Percentiles rank a stretch among this genome's conserved stretches.
phyloP scores from a whole-genome alignment of 495 filamentous ascomycete genomes.

The Hyaloscypha finlandica region DNA sequence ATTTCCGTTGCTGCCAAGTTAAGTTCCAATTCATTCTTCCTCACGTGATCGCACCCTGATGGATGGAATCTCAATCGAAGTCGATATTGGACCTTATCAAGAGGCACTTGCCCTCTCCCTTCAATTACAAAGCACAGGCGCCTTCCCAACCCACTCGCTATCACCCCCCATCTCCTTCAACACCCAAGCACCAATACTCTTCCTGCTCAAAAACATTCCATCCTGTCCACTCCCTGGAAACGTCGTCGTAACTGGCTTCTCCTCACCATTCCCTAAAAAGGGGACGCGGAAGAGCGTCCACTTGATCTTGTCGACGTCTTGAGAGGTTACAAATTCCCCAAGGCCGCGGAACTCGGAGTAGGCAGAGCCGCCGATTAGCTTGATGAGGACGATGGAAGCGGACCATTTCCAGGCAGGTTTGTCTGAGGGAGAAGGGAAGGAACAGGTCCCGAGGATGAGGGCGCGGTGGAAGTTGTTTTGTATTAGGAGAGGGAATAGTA shows the following conservation, averaged over 20 bases:
- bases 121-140: slow-evolving; percentile 9
- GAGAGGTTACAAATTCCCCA: neutral
- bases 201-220: slow-evolving; percentile 5
- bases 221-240: neutral
- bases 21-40: too few species aligned
- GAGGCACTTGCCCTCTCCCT: neutral
- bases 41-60: too few species aligned
- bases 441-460: neutral
- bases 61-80: too few species aligned
- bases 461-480: neutral
- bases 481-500: slow-evolving; percentile 5
- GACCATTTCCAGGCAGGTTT: neutral
- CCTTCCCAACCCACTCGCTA: slow-evolving; percentile 13
- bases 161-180: neutral
- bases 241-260: neutral
- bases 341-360: neutral
- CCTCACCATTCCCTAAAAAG: neutral
- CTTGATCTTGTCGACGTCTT: neutral
- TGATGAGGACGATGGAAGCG: neutral
- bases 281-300: slow-evolving; percentile 3
- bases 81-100: too few species aligned
- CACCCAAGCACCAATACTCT: slow-evolving; percentile 6
- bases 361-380: neutral
- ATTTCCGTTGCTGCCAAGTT: too few species aligned
- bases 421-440: neutral